These are phyloP conservation scores for Colletotrichum navitas DNA, from an alignment of 2,329 filamentous ascomycete genomes.

Conservation along the genomic window DNA sequence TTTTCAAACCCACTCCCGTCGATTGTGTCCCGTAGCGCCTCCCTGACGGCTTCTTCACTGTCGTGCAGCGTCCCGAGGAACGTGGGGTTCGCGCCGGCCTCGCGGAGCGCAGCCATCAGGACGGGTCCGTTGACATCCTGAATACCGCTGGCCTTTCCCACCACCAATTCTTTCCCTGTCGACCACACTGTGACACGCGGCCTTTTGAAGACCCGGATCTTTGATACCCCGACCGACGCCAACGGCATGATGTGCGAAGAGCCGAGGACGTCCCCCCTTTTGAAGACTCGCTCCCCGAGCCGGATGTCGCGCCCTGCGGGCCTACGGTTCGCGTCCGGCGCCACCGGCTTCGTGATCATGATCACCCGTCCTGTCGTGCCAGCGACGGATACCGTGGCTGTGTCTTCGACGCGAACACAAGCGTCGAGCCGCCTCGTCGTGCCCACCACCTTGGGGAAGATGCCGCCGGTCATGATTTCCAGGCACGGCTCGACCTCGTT, in stretches of 20 bases:
- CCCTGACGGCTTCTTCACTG: not conserved
- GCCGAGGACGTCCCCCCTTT: not conserved
- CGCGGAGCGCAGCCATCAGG: conserved; percentile 9
- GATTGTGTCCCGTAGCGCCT: not conserved
- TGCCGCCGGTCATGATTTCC: conserved; percentile 5
- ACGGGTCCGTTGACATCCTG: conserved; percentile 24
- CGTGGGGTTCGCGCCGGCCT: conserved; percentile 17
- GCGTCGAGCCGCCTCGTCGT: conserved; percentile 23
- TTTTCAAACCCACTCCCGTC: conserved; percentile 9
- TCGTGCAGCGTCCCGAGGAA: conserved; percentile 9
- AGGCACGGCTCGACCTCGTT: not conserved
- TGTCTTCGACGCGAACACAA: conserved; percentile 35
- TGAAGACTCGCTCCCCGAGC: not conserved
- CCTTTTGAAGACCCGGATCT: no score
- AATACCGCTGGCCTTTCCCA: not conserved
- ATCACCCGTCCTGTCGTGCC: no score
- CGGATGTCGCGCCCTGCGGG: conserved; percentile 28
- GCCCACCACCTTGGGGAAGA: not conserved
- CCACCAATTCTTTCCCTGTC: not conserved
- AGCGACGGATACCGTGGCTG: not conserved
- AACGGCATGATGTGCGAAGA: conserved; percentile 1
- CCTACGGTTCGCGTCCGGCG: conserved; percentile 15
- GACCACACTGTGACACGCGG: conserved; percentile 12
- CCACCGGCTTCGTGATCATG: conserved; percentile 27
- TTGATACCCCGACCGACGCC: no score